Percentiles rank a stretch among this genome's conserved stretches.
These are phyloP conservation scores for Sodiomyces alkalinus DNA, from an alignment of 2,329 filamentous ascomycete species.

Conservation along the genomic window DNA sequence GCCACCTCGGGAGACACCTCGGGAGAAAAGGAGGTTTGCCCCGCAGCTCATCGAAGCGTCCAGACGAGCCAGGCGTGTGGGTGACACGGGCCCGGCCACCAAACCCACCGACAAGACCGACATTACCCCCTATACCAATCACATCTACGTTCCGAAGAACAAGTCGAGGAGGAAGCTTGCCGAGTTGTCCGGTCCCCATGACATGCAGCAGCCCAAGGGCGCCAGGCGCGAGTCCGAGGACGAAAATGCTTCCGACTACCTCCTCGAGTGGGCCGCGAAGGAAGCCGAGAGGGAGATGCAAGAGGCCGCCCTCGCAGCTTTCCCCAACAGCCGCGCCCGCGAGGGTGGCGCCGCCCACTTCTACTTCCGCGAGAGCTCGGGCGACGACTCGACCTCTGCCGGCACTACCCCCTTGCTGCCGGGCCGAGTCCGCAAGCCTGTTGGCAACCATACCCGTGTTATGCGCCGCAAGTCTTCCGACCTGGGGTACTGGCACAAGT, in stretches of 20 bases:
- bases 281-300: conserved; percentile 68
- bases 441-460: conserved; percentile 11
- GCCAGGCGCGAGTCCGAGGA: conserved; percentile 58
- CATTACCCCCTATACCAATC: conserved; percentile 47
- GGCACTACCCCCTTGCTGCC: conserved; percentile 18
- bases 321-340: conserved; percentile 55
- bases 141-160: conserved; percentile 36
- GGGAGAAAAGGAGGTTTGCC: conserved; percentile 39
- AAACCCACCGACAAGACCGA: conserved; percentile 57
- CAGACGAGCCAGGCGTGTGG: conserved; percentile 51
- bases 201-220: conserved; percentile 19
- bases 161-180: conserved; percentile 22
- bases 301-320: conserved; percentile 61
- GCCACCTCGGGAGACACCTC: too few relatives aligned
- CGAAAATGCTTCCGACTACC: conserved; percentile 58
- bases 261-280: conserved; percentile 65
- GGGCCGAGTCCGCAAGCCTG: conserved; percentile 10
- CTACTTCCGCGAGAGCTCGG: conserved; percentile 48
- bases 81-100: conserved; percentile 47
- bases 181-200: conserved; percentile 10
- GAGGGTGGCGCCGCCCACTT: conserved; percentile 61
- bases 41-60: conserved; percentile 74
- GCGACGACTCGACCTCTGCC: conserved; percentile 33
- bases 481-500: conserved; percentile 59
- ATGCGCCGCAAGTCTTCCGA: conserved; percentile 44